These are phyloP conservation scores for Fusarium sp. DNA, from an alignment of 2,329 filamentous ascomycete species.

Conservation along the genomic window DNA sequence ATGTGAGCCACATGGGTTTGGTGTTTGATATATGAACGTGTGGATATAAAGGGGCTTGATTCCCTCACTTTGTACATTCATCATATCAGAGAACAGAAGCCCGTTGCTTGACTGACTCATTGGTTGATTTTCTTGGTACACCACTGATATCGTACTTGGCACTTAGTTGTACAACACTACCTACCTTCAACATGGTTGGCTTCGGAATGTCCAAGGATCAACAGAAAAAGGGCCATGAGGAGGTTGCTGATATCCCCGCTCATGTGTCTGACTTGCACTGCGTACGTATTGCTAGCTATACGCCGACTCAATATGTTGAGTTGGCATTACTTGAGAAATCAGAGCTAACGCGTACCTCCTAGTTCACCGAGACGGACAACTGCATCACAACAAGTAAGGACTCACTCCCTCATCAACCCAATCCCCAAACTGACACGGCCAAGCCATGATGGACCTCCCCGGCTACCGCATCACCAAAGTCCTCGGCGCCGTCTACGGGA, in stretches of 20 bases:
- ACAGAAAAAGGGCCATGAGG: slow-evolving; percentile 37
- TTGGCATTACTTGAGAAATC: neutral
- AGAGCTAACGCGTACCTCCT: slow-evolving; percentile 2
- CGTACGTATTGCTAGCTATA: slow-evolving; percentile 20
- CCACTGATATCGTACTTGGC: neutral
- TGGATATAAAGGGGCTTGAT: slow-evolving; percentile 19
- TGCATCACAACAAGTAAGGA: slow-evolving; percentile 63
- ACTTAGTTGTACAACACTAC: slow-evolving; percentile 1
- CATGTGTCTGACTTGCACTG: slow-evolving; percentile 61
- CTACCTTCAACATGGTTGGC: slow-evolving; percentile 37
- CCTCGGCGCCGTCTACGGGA: slow-evolving; percentile 66
- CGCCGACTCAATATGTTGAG: neutral
- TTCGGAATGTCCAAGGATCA: slow-evolving; percentile 42
- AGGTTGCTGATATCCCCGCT: slow-evolving; percentile 51
- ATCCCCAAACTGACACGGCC: neutral
- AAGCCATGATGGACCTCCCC: slow-evolving; percentile 69
- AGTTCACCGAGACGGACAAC: slow-evolving; percentile 66
- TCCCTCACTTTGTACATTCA: too few relatives aligned
- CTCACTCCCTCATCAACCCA: neutral
- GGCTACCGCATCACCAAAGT: slow-evolving; percentile 67
- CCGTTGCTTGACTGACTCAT: neutral
- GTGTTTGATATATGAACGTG: neutral
- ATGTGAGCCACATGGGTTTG: slow-evolving; percentile 1
- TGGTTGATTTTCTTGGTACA: neutral
- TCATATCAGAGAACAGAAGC: neutral